Evolutionary conservation across 2,329 filamentous ascomycete genomes (phyloP).

Genomic region (Aphanocladium album): DNA sequence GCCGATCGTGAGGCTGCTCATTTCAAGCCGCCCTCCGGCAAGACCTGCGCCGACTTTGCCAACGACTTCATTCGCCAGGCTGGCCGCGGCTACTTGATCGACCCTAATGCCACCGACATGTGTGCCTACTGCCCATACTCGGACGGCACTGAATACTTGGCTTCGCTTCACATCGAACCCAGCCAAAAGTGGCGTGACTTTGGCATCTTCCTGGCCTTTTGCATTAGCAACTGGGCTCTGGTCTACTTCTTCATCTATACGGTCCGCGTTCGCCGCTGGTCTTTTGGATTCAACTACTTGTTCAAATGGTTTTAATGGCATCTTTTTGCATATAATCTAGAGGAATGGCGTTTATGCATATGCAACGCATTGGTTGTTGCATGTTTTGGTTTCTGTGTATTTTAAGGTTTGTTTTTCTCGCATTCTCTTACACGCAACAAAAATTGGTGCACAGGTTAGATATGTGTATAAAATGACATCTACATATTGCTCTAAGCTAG

Average conservation of each 20-base stretch:
- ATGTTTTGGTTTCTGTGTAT: too few species aligned
- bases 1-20: conserved; percentile 30
- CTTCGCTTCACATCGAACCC: conserved; percentile 44
- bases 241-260: conserved; percentile 75
- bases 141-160: conserved; percentile 56
- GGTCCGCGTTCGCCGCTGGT: conserved; percentile 12
- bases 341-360: background rate
- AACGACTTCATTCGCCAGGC: conserved; percentile 47
- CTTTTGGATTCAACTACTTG: conserved; percentile 9
- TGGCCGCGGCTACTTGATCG: conserved; percentile 56
- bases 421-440: background rate
- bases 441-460: background rate
- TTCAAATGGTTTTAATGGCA: conserved; percentile 11
- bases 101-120: conserved; percentile 49
- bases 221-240: conserved; percentile 63
- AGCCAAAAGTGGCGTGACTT: conserved; percentile 65
- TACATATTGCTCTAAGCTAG: background rate
- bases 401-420: too few species aligned
- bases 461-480: background rate
- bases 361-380: background rate
- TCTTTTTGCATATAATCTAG: background rate
- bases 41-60: conserved; percentile 63
- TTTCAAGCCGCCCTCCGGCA: conserved; percentile 57
- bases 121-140: conserved; percentile 68
- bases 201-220: conserved; percentile 68